phyloP scores from a whole-genome alignment of 768 basidiomycete species.

The Pleurotus tuber-regium region DNA sequence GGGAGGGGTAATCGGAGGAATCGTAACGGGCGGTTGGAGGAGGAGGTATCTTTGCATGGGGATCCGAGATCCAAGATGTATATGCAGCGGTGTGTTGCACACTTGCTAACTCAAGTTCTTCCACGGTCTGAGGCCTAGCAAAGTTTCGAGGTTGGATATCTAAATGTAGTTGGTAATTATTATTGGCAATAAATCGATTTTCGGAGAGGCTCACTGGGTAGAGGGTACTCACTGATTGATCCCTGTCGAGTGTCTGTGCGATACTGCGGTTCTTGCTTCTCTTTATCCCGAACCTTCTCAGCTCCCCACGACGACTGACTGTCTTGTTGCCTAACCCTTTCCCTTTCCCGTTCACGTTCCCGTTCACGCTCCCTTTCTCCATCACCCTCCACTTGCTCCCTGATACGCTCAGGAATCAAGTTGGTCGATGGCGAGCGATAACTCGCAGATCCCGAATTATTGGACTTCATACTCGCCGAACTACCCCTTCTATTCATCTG shows the following conservation, averaged over 20 bases:
- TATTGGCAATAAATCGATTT: not conserved
- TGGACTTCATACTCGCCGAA: constrained; percentile 46
- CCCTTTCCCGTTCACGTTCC: constrained; percentile 7
- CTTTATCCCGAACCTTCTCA: constrained; percentile 17
- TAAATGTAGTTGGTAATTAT: not conserved
- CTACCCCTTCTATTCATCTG: constrained; percentile 45
- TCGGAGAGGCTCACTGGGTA: not conserved
- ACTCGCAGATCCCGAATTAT: constrained; percentile 31
- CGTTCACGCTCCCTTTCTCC: constrained; percentile 5
- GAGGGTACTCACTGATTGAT: constrained; percentile 12
- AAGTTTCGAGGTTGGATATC: not conserved
- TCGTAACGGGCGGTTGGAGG: constrained; percentile 6
- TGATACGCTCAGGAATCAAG: constrained; percentile 33
- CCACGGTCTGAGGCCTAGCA: constrained; percentile 4
- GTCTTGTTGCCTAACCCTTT: not conserved
- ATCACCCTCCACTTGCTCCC: constrained; percentile 21
- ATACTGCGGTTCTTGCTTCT: constrained; percentile 9
- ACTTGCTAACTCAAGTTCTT: constrained; percentile 3
- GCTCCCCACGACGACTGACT: not conserved
- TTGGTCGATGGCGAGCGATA: constrained; percentile 39
- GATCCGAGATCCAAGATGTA: constrained; percentile 4
- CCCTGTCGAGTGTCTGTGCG: constrained; percentile 20
- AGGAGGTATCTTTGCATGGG: not conserved
- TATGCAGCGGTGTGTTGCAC: constrained; percentile 6
- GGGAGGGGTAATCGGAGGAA: constrained; percentile 4